Conservation (phyloP, 257 asterid species). For the Scutellaria galericulata region DNA sequence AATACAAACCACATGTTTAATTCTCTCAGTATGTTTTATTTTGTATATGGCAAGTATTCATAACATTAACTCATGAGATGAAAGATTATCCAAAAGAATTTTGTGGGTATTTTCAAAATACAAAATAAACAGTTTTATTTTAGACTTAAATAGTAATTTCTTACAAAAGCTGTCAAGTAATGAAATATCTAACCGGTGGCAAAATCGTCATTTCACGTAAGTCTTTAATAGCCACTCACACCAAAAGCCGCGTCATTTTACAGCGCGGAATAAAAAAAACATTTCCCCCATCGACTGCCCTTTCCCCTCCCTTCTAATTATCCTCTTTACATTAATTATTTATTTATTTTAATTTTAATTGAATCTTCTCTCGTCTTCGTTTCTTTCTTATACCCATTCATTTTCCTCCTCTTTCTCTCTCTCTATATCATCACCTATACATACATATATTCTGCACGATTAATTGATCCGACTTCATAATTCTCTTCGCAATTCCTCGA, state of each 20-base stretch:
- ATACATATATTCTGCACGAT: slow-evolving; percentile 30
- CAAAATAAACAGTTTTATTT: too few relatives aligned
- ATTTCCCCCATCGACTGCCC: slow-evolving; percentile 27
- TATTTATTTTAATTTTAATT: not conserved
- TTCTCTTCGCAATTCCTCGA: slow-evolving; percentile 40
- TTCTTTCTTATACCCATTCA: slow-evolving; percentile 42
- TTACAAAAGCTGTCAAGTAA: not conserved
- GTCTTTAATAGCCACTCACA: slow-evolving; percentile 23
- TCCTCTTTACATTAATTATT: slow-evolving; percentile 24
- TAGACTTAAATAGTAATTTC: too few relatives aligned
- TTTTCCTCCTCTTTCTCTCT: slow-evolving; percentile 14
- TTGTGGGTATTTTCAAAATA: not conserved
- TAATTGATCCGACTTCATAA: slow-evolving; percentile 27
- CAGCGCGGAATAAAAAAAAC: slow-evolving; percentile 26
- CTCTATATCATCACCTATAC: slow-evolving; percentile 28
- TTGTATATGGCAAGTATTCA: too few relatives aligned
- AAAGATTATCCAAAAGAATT: too few relatives aligned
- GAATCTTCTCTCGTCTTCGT: slow-evolving; percentile 11
- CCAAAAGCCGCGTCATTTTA: slow-evolving; percentile 39
- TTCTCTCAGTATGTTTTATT: too few relatives aligned
- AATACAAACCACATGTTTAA: too few relatives aligned
- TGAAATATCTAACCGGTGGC: slow-evolving; percentile 31
- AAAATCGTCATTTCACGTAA: slow-evolving; percentile 37
- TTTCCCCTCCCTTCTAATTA: not conserved
- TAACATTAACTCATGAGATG: too few relatives aligned